Evolutionary conservation across 306 rosid species (phyloP).

Genomic region (Sechiopsis laciniata): DNA sequence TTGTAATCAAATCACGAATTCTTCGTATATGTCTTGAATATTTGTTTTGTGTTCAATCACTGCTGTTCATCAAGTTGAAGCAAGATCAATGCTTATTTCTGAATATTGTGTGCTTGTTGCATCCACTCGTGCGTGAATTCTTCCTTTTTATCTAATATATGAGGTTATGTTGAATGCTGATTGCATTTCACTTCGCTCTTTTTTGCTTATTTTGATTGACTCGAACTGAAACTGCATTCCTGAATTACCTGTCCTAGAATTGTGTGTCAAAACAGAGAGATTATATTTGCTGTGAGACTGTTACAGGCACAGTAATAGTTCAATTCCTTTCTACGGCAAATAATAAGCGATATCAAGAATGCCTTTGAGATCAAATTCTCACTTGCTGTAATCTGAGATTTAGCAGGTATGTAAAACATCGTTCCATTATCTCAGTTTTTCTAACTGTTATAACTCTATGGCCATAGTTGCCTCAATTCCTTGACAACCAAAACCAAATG

Average conservation of each 20-base stretch:
- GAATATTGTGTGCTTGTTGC: neutral
- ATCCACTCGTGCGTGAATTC: neutral
- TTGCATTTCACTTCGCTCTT: neutral
- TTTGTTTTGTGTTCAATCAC: conserved; percentile 5
- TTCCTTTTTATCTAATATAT: neutral
- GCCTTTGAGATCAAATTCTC: neutral
- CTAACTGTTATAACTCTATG: neutral
- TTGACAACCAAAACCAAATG: no score
- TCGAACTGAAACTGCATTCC: neutral
- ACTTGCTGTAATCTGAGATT: neutral
- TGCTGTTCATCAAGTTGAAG: neutral
- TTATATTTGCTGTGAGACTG: neutral
- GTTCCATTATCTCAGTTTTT: neutral
- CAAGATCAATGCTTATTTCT: neutral
- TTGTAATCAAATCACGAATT: conserved; percentile 14
- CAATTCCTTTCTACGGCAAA: neutral
- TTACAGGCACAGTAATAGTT: neutral
- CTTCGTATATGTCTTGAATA: neutral
- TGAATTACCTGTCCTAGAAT: neutral
- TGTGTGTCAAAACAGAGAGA: neutral
- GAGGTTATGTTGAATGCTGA: neutral
- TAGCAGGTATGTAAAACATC: neutral
- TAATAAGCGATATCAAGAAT: neutral
- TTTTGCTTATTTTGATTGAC: neutral
- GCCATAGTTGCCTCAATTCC: neutral